These are phyloP conservation scores for Fraxinus platypoda DNA, from an alignment of 305 asterid species.

Conservation along the genomic window DNA sequence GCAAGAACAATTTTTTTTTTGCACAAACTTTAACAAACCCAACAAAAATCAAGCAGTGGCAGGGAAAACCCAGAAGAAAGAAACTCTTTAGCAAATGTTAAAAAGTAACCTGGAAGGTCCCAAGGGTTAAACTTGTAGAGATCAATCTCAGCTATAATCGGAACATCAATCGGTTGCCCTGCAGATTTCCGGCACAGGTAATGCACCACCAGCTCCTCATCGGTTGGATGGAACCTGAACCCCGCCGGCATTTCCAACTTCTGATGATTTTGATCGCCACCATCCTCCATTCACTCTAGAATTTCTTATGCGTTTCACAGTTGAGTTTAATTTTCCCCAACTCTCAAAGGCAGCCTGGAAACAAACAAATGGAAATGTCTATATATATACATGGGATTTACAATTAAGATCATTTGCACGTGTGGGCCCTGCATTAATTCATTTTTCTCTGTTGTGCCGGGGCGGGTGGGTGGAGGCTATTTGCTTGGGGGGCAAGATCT, in stretches of 20 bases:
- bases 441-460: too few relatives aligned
- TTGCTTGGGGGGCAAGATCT: conserved; percentile 35
- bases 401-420: background rate
- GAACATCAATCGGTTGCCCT: conserved; percentile 49
- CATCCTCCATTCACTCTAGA: conserved; percentile 35
- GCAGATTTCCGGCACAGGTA: conserved; percentile 79
- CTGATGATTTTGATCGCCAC: conserved; percentile 30
- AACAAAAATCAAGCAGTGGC: conserved; percentile 25
- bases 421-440: too few relatives aligned
- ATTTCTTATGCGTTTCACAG: background rate
- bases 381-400: conserved; percentile 4
- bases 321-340: background rate
- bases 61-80: conserved; percentile 41
- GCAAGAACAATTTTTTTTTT: too few relatives aligned
- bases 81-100: background rate
- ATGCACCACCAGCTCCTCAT: conserved; percentile 82
- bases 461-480: background rate
- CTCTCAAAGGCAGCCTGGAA: conserved; percentile 15
- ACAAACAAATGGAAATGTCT: conserved; percentile 22
- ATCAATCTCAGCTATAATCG: conserved; percentile 83
- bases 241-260: conserved; percentile 70
- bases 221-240: conserved; percentile 91
- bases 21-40: background rate
- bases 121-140: conserved; percentile 92
- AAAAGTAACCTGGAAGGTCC: conserved; percentile 78